Percentiles rank a stretch among this genome's conserved stretches.
phyloP scores from a whole-genome alignment of 768 basidiomycete genomes.

The Suillus tomentosus region DNA sequence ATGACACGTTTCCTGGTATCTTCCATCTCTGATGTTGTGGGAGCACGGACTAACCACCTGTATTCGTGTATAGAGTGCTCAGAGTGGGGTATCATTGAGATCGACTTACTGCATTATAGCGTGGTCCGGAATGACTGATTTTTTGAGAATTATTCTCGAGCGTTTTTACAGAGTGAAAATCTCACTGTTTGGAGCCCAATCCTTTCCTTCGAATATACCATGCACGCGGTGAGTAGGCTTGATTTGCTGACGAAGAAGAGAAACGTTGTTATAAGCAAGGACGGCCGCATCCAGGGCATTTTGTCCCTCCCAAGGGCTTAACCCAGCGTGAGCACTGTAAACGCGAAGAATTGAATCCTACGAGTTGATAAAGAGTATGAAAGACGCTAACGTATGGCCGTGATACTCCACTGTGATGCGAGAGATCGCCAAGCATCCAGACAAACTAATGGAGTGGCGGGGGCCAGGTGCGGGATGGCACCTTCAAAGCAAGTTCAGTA shows the following conservation, averaged over 20 bases:
- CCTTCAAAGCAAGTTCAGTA: slow-evolving; percentile 37
- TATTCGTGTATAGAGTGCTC: not conserved
- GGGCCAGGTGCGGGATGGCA: slow-evolving; percentile 78
- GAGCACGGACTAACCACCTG: slow-evolving; percentile 72
- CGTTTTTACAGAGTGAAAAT: not conserved
- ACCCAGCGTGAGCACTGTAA: slow-evolving; percentile 65
- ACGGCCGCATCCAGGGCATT: slow-evolving; percentile 83
- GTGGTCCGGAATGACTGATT: slow-evolving; percentile 74
- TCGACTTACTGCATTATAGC: slow-evolving; percentile 59
- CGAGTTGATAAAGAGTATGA: not conserved
- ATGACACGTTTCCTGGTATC: slow-evolving; percentile 56
- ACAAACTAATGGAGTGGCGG: slow-evolving; percentile 58
- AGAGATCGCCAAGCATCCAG: slow-evolving; percentile 60
- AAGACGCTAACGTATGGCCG: slow-evolving; percentile 59
- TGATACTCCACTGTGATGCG: slow-evolving; percentile 58
- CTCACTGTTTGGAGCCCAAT: slow-evolving; percentile 71
- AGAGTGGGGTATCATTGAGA: not conserved
- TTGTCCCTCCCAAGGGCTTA: slow-evolving; percentile 79
- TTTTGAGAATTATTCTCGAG: slow-evolving; percentile 4
- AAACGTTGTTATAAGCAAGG: slow-evolving; percentile 72
- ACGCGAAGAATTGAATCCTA: not conserved
- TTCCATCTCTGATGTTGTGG: slow-evolving; percentile 57
- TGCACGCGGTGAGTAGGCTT: slow-evolving; percentile 73
- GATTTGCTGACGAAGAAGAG: slow-evolving; percentile 78
- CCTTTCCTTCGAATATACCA: slow-evolving; percentile 70